phyloP scores from a whole-genome alignment of 768 basidiomycete genomes.

The Xerocomellus amylosporus region DNA sequence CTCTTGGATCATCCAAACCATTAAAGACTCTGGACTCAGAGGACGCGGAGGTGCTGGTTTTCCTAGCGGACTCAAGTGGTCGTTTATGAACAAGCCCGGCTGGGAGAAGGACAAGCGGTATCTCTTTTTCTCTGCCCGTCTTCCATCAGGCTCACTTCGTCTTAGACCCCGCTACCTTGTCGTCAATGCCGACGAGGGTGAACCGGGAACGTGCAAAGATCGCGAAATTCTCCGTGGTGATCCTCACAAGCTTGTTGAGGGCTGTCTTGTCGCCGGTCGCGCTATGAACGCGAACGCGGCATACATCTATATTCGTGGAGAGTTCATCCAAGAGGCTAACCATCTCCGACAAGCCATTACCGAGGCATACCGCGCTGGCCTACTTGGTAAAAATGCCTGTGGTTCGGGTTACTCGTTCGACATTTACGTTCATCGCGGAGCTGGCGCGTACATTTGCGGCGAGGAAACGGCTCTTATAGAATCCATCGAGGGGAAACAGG shows the following conservation, averaged over 20 bases:
- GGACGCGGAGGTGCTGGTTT: constrained; percentile 98
- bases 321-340: constrained; percentile 93
- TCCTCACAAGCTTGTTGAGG: constrained; percentile 97
- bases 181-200: constrained; percentile 97
- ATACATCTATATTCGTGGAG: constrained; percentile 99
- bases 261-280: constrained; percentile 94
- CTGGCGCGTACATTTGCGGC: constrained; percentile 97
- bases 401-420: constrained; percentile 94
- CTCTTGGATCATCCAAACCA: constrained; percentile 93
- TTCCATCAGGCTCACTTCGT: not conserved
- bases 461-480: constrained; percentile 99
- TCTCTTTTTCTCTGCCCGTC: not conserved
- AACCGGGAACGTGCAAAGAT: constrained; percentile 99
- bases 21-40: constrained; percentile 94
- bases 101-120: constrained; percentile 94
- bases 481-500: constrained; percentile 96
- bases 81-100: constrained; percentile 99
- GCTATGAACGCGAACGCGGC: constrained; percentile 97
- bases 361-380: constrained; percentile 88
- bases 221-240: constrained; percentile 97
- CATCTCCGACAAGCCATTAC: constrained; percentile 95
- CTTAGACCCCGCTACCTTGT: constrained; percentile 90
- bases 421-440: constrained; percentile 97
- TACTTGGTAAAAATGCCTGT: constrained; percentile 89
- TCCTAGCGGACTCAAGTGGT: constrained; percentile 95